phyloP scores from a whole-genome alignment of 495 filamentous ascomycete genomes.

The Lophiotrema nucula region DNA sequence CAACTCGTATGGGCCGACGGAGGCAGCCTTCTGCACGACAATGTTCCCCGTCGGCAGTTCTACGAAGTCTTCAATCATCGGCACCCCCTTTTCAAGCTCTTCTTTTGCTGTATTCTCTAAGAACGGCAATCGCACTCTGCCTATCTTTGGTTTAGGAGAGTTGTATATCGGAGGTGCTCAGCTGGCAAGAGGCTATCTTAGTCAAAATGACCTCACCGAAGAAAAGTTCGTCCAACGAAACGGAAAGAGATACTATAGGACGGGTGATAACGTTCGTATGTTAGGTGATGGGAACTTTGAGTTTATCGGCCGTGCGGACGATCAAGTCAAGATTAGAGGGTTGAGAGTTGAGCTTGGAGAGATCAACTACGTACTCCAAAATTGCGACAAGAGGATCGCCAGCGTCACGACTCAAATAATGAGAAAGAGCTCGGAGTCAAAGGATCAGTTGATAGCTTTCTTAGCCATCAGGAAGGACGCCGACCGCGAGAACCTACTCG shows the following conservation, averaged over 20 bases:
- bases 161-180: conserved; percentile 37
- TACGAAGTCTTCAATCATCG: conserved; percentile 30
- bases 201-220: conserved; percentile 18
- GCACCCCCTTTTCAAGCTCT: conserved; percentile 31
- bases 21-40: conserved; percentile 35
- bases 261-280: conserved; percentile 36
- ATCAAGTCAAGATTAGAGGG: conserved; percentile 36
- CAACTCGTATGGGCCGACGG: conserved; percentile 38
- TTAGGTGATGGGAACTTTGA: conserved; percentile 32
- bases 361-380: conserved; percentile 33
- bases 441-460: conserved; percentile 34
- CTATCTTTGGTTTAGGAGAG: conserved; percentile 35
- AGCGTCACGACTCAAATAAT: conserved; percentile 30
- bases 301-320: conserved; percentile 33
- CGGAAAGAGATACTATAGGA: conserved; percentile 34
- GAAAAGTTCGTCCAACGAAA: conserved; percentile 25
- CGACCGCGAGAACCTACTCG: background rate
- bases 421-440: conserved; percentile 9
- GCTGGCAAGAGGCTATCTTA: conserved; percentile 28
- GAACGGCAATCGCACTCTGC: conserved; percentile 12
- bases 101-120: conserved; percentile 30
- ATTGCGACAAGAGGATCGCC: conserved; percentile 14
- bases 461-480: background rate
- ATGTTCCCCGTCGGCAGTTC: conserved; percentile 18
- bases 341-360: conserved; percentile 35